Evolutionary conservation across 225 moss, liverwort and hornwort genomes (phyloP), one percentile per base, ranked within the genome.

Genomic region (Straminergon stramineum): DNA sequence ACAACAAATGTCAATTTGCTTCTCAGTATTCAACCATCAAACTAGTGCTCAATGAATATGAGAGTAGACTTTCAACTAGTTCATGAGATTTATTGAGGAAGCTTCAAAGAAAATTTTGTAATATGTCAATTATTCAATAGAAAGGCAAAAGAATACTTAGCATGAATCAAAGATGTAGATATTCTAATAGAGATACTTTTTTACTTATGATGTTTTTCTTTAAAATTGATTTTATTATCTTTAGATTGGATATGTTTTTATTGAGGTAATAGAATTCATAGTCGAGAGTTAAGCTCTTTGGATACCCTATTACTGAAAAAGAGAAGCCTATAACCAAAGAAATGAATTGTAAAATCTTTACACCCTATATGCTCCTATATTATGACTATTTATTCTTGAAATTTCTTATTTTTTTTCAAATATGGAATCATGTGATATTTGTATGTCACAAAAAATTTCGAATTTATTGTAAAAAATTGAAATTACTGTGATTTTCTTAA

Each of bases 211-310:
- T 19, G 4, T 6, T 48, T 17, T 1, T 10, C 4, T 30, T 39
- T 39, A 28, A n/a, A 48, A 30, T 18, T 43, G 26, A 43, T 41
- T 31, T 75, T 9, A 22, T 6, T n/a, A 6, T n/a, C 69, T 69
- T 31, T 48, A 31, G 0, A 10, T 1, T 7, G 0, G 4, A 4
- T 48, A 18, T 30, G 48, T 75, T 18, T 11, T 11, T 18, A 75
- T 32, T 32, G 0, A 28, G 1, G 2, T 18, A 1, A 74, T 74
- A 2, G 11, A 39, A 0, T 24, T 41, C 4, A 68, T 11, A n/a
- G 13, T n/a, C 2, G 23, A 39, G 1, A 14, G 0, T 39, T 13
- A 19, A 67, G 3, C 6, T 3, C 19, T 35, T 13, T 5, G 0
- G 1, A 12, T 68, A 21, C 2, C 23, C 70, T 70, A 13, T 4